Percentiles rank a stretch among this genome's conserved stretches.
These are phyloP conservation scores for Sporisorium reilianum DNA, from an alignment of 1,284 basidiomycete species.

Conservation along the genomic window DNA sequence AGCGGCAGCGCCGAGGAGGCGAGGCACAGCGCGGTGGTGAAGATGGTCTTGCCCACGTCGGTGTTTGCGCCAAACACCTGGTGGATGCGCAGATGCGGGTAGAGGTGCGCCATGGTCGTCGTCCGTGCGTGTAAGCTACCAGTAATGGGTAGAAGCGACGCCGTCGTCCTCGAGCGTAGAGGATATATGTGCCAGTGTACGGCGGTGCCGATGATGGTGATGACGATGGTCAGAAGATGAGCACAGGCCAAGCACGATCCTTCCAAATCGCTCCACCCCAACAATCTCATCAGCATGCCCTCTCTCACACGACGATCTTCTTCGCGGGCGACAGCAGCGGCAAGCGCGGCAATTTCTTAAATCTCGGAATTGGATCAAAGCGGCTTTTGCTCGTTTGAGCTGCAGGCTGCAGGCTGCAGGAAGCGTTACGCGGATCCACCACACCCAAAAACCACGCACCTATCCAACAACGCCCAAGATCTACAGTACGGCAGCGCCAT, in stretches of 20 bases:
- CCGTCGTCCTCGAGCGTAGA: not conserved
- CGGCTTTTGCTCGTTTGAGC: constrained; percentile 21
- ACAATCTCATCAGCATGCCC: not conserved
- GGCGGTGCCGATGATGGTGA: not conserved
- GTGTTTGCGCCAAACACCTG: constrained; percentile 69
- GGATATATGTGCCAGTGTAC: too few species aligned
- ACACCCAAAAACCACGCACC: constrained; percentile 8
- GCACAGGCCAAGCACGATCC: too few species aligned
- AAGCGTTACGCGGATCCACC: constrained; percentile 20
- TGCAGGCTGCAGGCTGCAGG: not conserved
- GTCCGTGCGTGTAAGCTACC: not conserved
- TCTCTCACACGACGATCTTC: constrained; percentile 6
- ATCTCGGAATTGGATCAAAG: constrained; percentile 15
- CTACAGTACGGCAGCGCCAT: too few species aligned
- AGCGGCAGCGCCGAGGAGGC: constrained; percentile 54
- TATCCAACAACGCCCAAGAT: constrained; percentile 33
- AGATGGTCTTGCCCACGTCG: constrained; percentile 69
- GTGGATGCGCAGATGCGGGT: constrained; percentile 54
- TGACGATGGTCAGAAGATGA: too few species aligned
- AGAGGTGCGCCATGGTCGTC: constrained; percentile 45
- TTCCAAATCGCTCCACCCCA: not conserved
- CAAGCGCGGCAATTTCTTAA: constrained; percentile 6
- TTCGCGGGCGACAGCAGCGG: not conserved
- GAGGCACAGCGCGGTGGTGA: constrained; percentile 66
- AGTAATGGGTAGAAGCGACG: not conserved